Percentiles rank a stretch among this genome's conserved stretches.
Evolutionary conservation across 305 asterid genomes (phyloP).

Genomic region (Solanum hybrid): DNA sequence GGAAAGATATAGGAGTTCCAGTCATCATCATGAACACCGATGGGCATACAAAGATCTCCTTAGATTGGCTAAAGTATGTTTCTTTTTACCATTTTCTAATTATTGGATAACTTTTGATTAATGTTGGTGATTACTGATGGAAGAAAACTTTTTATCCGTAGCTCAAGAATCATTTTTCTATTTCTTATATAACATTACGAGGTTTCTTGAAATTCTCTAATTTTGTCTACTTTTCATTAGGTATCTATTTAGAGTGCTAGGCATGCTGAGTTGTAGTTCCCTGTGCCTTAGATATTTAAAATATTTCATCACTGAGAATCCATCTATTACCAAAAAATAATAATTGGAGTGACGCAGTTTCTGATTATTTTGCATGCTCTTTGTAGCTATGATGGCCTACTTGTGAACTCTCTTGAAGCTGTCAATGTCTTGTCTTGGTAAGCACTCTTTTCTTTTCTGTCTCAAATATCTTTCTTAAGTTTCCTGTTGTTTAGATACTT

Average conservation of each 20-base stretch:
- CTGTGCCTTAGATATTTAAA: background rate
- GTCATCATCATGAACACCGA: constrained; percentile 32
- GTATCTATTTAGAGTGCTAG: background rate
- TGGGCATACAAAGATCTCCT: constrained; percentile 31
- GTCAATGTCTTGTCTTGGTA: constrained; percentile 54
- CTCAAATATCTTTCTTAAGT: background rate
- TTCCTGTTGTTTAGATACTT: background rate
- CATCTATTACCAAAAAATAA: background rate
- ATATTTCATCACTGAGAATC: background rate
- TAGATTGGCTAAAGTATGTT: constrained; percentile 93
- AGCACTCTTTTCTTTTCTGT: constrained; percentile 15
- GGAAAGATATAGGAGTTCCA: constrained; percentile 55
- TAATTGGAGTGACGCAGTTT: background rate
- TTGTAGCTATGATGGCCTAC: constrained; percentile 77
- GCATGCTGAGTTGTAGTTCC: background rate
- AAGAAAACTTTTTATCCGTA: background rate
- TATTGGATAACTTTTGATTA: background rate
- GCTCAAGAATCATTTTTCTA: background rate
- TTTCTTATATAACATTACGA: background rate
- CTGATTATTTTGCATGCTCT: constrained; percentile 11
- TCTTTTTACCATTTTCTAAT: background rate
- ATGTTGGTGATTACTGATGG: background rate
- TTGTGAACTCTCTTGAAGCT: constrained; percentile 75
- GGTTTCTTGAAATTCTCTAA: background rate
- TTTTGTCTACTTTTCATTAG: background rate